phyloP scores from a whole-genome alignment of 2,329 filamentous ascomycete genomes.

The Aspergillus tubingensis region DNA sequence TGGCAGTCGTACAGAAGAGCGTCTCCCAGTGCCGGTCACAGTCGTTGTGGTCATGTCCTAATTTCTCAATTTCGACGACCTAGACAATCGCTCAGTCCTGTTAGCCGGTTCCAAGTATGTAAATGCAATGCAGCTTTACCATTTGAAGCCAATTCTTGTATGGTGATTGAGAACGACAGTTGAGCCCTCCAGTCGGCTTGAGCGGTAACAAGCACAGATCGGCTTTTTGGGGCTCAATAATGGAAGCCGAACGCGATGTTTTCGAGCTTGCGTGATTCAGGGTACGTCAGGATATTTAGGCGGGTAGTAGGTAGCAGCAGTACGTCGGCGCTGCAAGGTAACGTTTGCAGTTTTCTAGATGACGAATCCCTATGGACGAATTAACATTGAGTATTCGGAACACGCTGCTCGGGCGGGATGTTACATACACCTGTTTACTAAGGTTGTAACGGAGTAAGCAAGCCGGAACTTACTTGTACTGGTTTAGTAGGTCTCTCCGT shows the following conservation, averaged over 20 bases:
- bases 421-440: neutral
- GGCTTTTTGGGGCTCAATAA: too few species aligned
- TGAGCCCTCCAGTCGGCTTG: neutral
- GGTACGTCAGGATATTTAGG: neutral
- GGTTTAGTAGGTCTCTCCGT: neutral
- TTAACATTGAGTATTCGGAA: neutral
- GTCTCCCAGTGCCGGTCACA: constrained; percentile 43
- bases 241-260: neutral
- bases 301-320: neutral
- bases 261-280: neutral
- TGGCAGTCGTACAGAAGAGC: constrained; percentile 40
- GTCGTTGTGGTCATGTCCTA: constrained; percentile 44
- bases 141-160: neutral
- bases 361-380: constrained; percentile 3
- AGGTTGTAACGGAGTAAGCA: neutral
- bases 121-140: neutral
- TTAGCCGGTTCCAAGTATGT: neutral
- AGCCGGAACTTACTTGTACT: neutral
- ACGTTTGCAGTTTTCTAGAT: constrained; percentile 1
- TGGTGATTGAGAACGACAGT: neutral
- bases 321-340: neutral
- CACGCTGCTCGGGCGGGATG: neutral
- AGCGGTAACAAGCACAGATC: neutral
- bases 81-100: neutral
- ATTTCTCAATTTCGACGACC: neutral